Evolutionary conservation across 306 rosid genomes (phyloP).

Genomic region (Fragaria vesca): DNA sequence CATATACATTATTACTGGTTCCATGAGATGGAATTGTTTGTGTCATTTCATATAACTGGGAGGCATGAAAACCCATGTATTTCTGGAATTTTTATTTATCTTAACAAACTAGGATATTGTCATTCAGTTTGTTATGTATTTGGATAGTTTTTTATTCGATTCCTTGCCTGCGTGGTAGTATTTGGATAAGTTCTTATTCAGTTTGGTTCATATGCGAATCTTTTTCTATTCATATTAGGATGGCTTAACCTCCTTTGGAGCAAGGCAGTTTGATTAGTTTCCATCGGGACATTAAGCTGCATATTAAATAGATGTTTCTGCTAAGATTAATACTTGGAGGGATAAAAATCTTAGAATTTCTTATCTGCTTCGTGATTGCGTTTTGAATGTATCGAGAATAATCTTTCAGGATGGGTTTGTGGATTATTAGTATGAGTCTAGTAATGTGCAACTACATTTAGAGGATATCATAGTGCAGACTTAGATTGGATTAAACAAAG

Average conservation of each 20-base stretch:
- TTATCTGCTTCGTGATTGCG: neutral
- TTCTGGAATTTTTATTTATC: neutral
- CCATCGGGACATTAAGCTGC: neutral
- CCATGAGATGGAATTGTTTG: neutral
- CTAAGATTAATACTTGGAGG: neutral
- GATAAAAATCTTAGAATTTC: neutral
- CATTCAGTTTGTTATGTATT: neutral
- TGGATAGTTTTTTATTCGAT: neutral
- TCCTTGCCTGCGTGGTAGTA: neutral
- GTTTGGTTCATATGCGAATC: neutral
- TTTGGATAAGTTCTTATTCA: neutral
- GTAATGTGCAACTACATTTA: neutral
- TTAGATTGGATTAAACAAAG: neutral
- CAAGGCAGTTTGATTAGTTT: neutral
- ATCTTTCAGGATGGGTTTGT: neutral
- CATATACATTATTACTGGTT: conserved; percentile 1
- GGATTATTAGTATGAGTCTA: neutral
- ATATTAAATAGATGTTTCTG: neutral
- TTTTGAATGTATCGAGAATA: neutral
- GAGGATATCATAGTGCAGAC: conserved; percentile 8
- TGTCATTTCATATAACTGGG: conserved; percentile 10
- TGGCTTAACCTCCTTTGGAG: neutral
- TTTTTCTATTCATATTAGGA: neutral
- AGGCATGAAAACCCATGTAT: conserved; percentile 7
- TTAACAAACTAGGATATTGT: neutral